Conservation (phyloP, 202 grass and related monocot genomes). For the Cymbopogon flexuosus region DNA sequence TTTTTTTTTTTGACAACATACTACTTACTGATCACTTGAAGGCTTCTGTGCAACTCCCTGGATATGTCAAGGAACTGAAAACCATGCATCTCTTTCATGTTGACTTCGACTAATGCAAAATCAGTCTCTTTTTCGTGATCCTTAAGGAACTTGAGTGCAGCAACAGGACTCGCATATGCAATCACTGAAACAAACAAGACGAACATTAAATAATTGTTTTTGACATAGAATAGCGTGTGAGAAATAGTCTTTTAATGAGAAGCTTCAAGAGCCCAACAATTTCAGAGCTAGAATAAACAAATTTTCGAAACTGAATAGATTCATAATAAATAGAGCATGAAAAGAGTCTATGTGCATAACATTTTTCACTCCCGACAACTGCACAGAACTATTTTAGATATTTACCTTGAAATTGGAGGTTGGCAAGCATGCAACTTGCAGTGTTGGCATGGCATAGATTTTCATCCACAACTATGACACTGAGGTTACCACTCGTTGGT, state of each 20-base stretch:
- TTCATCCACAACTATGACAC: conserved; percentile 27
- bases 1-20: no score
- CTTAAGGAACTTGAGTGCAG: conserved; percentile 24
- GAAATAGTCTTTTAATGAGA: not conserved
- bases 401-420: conserved; percentile 19
- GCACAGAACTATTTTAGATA: not conserved
- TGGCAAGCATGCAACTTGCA: conserved; percentile 3
- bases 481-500: not conserved
- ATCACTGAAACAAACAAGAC: not conserved
- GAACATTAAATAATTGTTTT: not conserved
- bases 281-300: not conserved
- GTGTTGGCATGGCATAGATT: not conserved
- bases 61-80: conserved; percentile 24
- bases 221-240: not conserved
- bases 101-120: conserved; percentile 1
- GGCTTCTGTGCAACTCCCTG: not conserved
- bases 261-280: not conserved
- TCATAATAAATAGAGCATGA: not conserved
- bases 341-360: not conserved
- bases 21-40: conserved; percentile 42
- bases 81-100: conserved; percentile 36
- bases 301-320: not conserved
- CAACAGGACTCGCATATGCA: conserved; percentile 10
- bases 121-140: conserved; percentile 2
- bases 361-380: not conserved